These are phyloP conservation scores for Parasitella parasitica DNA, from an alignment of 371 early-diverging fungal species.

Conservation along the genomic window DNA sequence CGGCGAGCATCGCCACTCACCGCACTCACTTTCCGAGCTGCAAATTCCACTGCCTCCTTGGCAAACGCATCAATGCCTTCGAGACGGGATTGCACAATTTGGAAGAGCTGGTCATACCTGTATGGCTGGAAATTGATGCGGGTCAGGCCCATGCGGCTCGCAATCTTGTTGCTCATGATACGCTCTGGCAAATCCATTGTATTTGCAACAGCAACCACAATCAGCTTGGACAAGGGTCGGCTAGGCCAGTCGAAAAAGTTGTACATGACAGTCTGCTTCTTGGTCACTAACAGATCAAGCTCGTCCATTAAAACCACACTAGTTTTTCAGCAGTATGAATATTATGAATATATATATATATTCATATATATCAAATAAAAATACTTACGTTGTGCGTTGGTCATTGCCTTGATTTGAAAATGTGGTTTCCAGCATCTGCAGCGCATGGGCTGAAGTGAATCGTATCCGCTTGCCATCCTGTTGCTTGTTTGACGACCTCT, in stretches of 20 bases:
- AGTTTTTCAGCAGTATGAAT: too few species aligned
- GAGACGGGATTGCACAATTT: constrained; percentile 83
- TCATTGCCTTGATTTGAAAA: constrained; percentile 57
- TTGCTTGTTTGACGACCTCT: constrained; percentile 6
- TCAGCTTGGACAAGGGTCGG: constrained; percentile 73
- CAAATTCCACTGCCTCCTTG: constrained; percentile 87
- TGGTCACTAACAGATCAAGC: constrained; percentile 92
- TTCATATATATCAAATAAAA: neutral
- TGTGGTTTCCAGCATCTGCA: constrained; percentile 66
- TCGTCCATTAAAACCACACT: constrained; percentile 97
- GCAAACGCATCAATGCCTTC: constrained; percentile 75
- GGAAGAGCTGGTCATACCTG: constrained; percentile 75
- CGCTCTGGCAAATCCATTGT: constrained; percentile 99
- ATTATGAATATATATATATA: too few species aligned
- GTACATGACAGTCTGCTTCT: constrained; percentile 94
- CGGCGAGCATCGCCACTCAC: constrained; percentile 98
- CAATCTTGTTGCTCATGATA: constrained; percentile 87
- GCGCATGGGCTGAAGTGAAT: constrained; percentile 78
- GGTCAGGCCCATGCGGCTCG: constrained; percentile 88
- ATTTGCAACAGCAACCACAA: constrained; percentile 97
- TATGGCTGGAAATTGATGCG: constrained; percentile 93
- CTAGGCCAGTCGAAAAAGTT: constrained; percentile 98
- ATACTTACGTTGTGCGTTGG: constrained; percentile 40
- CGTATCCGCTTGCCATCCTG: constrained; percentile 34
- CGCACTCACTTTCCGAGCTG: constrained; percentile 92